phyloP scores from a whole-genome alignment of 192 early-diverging fungal species.

The Coemansia biformis region DNA sequence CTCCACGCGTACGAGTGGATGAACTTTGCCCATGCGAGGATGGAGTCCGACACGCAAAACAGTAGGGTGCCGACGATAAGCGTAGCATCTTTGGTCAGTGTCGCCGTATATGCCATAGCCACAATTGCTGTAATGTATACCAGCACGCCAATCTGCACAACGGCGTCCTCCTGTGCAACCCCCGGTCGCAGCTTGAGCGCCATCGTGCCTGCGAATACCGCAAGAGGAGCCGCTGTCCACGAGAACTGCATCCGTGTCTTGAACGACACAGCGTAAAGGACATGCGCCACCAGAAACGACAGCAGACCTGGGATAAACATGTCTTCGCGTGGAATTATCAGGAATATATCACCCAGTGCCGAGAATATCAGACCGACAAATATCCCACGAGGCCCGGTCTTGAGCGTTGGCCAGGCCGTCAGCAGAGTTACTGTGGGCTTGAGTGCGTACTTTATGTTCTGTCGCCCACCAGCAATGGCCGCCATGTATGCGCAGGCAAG shows the following conservation, averaged over 20 bases:
- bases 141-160: constrained; percentile 32
- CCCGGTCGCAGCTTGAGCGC: constrained; percentile 12
- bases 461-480: constrained; percentile 14
- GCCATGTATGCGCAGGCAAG: constrained; percentile 20
- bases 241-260: constrained; percentile 5
- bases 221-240: constrained; percentile 22
- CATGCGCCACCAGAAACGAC: constrained; percentile 37
- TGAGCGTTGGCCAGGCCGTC: constrained; percentile 19
- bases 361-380: constrained; percentile 33
- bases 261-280: constrained; percentile 26
- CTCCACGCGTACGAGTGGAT: constrained; percentile 17
- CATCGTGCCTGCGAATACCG: constrained; percentile 24
- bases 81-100: constrained; percentile 16
- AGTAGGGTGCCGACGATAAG: constrained; percentile 28
- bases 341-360: constrained; percentile 24
- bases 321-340: constrained; percentile 29
- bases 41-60: constrained; percentile 43
- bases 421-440: constrained; percentile 41
- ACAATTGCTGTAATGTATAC: constrained; percentile 28
- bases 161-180: constrained; percentile 15
- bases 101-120: constrained; percentile 34
- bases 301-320: constrained; percentile 39
- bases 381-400: neutral
- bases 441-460: constrained; percentile 20
- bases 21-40: constrained; percentile 44